A percentile compares a stretch with the other conserved stretches of the same genome.
Evolutionary conservation across 495 filamentous ascomycete species (phyloP).

Genomic region (Aspergillus heteromorphus): DNA sequence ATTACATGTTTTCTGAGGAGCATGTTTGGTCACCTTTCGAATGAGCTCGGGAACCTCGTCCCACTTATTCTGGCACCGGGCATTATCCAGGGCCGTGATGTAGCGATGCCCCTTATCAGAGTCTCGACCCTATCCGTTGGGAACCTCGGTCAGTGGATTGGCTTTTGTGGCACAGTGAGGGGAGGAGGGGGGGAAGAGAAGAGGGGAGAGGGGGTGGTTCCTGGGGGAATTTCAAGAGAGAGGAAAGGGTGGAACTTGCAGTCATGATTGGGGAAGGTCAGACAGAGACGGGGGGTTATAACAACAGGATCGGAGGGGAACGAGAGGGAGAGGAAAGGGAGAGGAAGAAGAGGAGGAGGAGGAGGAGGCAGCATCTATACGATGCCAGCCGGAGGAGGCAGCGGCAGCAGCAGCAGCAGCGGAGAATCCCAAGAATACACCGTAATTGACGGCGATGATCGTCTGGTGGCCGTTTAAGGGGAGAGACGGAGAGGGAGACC

Average conservation of each 20-base stretch:
- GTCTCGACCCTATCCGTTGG: slow-evolving; percentile 35
- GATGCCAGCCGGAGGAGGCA: background rate
- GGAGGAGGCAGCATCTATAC: slow-evolving; percentile 3
- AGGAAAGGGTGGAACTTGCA: slow-evolving; percentile 21
- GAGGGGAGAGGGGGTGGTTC: slow-evolving; percentile 1
- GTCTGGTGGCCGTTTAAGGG: background rate
- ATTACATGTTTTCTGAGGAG: slow-evolving; percentile 77
- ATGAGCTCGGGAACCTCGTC: slow-evolving; percentile 82
- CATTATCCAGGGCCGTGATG: slow-evolving; percentile 71
- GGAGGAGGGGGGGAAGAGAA: background rate
- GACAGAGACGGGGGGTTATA: slow-evolving; percentile 11
- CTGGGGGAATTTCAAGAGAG: background rate
- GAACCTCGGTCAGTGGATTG: background rate
- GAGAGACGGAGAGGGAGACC: background rate
- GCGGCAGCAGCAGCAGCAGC: slow-evolving; percentile 1
- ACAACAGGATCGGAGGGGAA: slow-evolving; percentile 11
- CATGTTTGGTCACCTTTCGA: slow-evolving; percentile 90
- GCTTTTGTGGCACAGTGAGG: slow-evolving; percentile 1
- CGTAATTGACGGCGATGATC: slow-evolving; percentile 1
- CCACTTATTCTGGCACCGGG: slow-evolving; percentile 85
- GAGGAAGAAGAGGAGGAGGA: slow-evolving; percentile 13
- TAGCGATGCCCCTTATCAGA: slow-evolving; percentile 73
- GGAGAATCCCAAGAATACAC: background rate
- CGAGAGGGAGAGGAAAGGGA: background rate
- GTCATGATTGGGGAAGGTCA: slow-evolving; percentile 29